These are phyloP conservation scores for Talinum fruticosum DNA, from an alignment of 148 eudicot genomes.

Conservation along the genomic window DNA sequence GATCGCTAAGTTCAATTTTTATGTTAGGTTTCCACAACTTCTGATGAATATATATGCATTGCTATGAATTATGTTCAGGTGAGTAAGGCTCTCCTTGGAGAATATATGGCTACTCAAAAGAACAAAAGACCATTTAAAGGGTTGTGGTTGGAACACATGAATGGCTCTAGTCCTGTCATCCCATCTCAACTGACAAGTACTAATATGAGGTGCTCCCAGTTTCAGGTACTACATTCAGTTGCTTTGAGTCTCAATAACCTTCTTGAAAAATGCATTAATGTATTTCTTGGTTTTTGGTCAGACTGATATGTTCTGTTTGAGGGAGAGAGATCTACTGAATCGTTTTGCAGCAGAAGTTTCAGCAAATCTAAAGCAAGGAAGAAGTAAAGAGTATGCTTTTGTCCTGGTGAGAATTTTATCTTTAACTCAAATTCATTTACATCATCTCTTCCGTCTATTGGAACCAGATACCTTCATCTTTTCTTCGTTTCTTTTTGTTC, in stretches of 20 bases:
- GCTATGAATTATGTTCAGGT: constrained; percentile 43
- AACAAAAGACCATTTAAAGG: constrained; percentile 75
- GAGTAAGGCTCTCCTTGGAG: constrained; percentile 83
- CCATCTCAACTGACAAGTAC: constrained; percentile 67
- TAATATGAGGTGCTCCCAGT: constrained; percentile 45
- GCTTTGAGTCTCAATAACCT: constrained; percentile 5
- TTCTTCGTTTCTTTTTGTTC: background rate
- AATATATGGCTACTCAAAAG: constrained; percentile 51
- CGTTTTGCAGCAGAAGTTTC: constrained; percentile 80
- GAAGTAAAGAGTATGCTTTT: constrained; percentile 73
- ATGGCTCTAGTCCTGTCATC: constrained; percentile 56
- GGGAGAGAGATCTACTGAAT: constrained; percentile 80
- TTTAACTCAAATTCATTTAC: background rate
- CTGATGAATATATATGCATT: background rate
- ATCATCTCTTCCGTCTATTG: background rate
- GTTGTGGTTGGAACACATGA: constrained; percentile 94
- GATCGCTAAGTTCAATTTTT: background rate
- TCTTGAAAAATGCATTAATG: constrained; percentile 1
- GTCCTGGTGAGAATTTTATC: constrained; percentile 44
- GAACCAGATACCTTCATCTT: background rate
- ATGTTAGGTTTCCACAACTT: background rate
- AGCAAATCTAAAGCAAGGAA: constrained; percentile 57
- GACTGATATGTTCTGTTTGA: constrained; percentile 77
- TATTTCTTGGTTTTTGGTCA: constrained; percentile 26
- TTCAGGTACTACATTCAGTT: constrained; percentile 56